These are phyloP conservation scores for Penicillium canariense DNA, from an alignment of 495 filamentous ascomycete species.

Conservation along the genomic window DNA sequence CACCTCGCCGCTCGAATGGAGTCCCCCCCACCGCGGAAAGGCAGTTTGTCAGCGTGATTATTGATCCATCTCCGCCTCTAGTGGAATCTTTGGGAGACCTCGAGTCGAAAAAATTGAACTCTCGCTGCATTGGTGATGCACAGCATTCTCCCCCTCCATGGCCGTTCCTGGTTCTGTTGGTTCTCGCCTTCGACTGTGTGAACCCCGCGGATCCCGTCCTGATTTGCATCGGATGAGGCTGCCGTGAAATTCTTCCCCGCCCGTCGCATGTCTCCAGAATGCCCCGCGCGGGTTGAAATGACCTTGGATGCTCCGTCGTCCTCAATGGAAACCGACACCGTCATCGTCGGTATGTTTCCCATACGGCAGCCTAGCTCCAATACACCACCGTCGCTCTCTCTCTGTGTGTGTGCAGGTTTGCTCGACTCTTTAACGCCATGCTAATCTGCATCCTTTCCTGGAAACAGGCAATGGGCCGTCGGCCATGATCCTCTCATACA, in stretches of 20 bases:
- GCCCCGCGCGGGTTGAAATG: conserved; percentile 31
- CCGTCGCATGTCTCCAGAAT: conserved; percentile 34
- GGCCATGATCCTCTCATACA: conserved; percentile 64
- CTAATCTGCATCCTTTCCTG: not conserved
- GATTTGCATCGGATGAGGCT: conserved; percentile 11
- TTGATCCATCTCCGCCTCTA: conserved; percentile 21
- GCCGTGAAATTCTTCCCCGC: not conserved
- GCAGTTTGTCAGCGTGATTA: conserved; percentile 31
- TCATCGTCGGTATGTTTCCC: conserved; percentile 47
- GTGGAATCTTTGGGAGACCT: conserved; percentile 1
- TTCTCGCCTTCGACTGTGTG: not conserved
- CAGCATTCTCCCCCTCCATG: conserved; percentile 6
- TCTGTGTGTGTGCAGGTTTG: too few relatives aligned
- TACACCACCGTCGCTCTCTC: too few relatives aligned
- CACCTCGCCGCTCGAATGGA: not conserved
- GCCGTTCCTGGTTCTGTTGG: conserved; percentile 9
- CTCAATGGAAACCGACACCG: conserved; percentile 47
- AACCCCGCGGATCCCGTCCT: not conserved
- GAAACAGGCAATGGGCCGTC: conserved; percentile 60
- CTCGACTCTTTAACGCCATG: not conserved
- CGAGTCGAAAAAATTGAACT: conserved; percentile 2
- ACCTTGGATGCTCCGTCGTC: conserved; percentile 28
- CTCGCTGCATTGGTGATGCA: conserved; percentile 7
- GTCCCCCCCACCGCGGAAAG: conserved; percentile 11
- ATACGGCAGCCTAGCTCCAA: too few relatives aligned